Conservation (phyloP, 441 rosid genomes). For the Pelargonium exstipulatum region DNA sequence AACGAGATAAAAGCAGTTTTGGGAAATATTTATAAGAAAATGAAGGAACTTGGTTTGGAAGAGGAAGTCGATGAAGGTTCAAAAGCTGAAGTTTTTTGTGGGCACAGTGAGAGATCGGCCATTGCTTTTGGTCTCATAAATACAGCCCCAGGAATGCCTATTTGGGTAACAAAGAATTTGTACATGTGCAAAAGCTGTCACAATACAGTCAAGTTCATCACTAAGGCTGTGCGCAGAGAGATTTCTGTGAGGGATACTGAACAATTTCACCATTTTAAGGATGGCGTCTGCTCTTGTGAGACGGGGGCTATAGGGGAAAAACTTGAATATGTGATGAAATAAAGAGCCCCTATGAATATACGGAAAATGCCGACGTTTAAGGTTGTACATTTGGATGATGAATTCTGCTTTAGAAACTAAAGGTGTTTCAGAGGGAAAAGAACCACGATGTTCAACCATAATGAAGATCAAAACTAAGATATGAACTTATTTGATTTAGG, state of each 20-base stretch:
- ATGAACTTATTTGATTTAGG: not conserved
- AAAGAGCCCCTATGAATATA: not conserved
- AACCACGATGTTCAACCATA: not conserved
- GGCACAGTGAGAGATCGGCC: slow-evolving; percentile 86
- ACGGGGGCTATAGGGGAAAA: slow-evolving; percentile 38
- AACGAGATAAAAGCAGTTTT: slow-evolving; percentile 55
- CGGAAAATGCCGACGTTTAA: not conserved
- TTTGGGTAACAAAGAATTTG: slow-evolving; percentile 87
- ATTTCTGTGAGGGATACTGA: slow-evolving; percentile 79
- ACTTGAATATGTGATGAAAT: slow-evolving; percentile 6
- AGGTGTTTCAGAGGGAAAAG: slow-evolving; percentile 1
- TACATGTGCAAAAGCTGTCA: slow-evolving; percentile 77
- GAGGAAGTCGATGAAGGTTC: slow-evolving; percentile 48
- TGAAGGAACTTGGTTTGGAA: slow-evolving; percentile 40
- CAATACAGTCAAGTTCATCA: slow-evolving; percentile 57
- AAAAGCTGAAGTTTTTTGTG: slow-evolving; percentile 71
- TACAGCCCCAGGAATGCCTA: slow-evolving; percentile 82
- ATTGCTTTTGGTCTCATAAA: slow-evolving; percentile 69
- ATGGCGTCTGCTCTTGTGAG: slow-evolving; percentile 80
- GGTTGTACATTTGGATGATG: slow-evolving; percentile 3
- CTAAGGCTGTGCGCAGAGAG: slow-evolving; percentile 76
- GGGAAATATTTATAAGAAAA: slow-evolving; percentile 64
- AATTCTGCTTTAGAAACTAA: slow-evolving; percentile 3
- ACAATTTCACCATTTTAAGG: slow-evolving; percentile 76
- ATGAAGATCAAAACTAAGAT: slow-evolving; percentile 10